Conservation (phyloP, 2,329 filamentous ascomycete genomes). For the Shiraia bambusicola region DNA sequence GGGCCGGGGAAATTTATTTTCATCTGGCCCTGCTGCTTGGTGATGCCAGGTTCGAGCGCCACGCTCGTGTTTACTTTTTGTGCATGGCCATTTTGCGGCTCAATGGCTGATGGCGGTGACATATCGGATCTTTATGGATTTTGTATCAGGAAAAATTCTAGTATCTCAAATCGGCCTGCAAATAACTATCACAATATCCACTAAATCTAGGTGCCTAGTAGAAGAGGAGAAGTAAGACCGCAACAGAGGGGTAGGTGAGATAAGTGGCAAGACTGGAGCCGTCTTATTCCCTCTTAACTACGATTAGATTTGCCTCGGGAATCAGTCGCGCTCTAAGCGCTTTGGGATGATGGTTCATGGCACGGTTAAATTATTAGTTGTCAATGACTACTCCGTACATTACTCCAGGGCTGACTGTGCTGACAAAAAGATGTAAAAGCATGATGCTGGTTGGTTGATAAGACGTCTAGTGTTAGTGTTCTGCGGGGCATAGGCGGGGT, state of each 20-base stretch:
- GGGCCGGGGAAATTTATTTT: constrained; percentile 27
- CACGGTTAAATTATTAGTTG: too few species aligned
- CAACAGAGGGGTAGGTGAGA: too few species aligned
- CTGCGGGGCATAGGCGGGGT: constrained; percentile 9
- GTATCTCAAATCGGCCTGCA: too few species aligned
- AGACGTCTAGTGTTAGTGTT: not conserved
- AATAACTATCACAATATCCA: too few species aligned
- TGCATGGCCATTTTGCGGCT: constrained; percentile 26
- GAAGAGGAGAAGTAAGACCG: not conserved
- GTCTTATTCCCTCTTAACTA: too few species aligned
- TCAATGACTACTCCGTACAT: too few species aligned
- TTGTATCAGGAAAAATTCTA: too few species aligned
- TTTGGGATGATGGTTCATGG: too few species aligned
- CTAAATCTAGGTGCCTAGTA: too few species aligned
- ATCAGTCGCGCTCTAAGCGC: constrained; percentile 1
- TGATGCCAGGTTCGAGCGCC: constrained; percentile 37
- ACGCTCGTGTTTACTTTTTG: constrained; percentile 31
- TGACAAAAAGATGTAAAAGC: constrained; percentile 1
- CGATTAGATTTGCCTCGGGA: constrained; percentile 4
- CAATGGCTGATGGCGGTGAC: constrained; percentile 38
- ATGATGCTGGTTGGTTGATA: constrained; percentile 7
- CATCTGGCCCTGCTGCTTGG: constrained; percentile 25
- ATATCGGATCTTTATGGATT: constrained; percentile 6
- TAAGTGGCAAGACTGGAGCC: too few species aligned
- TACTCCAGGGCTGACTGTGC: too few species aligned